Evolutionary conservation across 2,329 filamentous ascomycete genomes (phyloP), one percentile per base, ranked within the genome.

Genomic region (Fusarium sp.): DNA sequence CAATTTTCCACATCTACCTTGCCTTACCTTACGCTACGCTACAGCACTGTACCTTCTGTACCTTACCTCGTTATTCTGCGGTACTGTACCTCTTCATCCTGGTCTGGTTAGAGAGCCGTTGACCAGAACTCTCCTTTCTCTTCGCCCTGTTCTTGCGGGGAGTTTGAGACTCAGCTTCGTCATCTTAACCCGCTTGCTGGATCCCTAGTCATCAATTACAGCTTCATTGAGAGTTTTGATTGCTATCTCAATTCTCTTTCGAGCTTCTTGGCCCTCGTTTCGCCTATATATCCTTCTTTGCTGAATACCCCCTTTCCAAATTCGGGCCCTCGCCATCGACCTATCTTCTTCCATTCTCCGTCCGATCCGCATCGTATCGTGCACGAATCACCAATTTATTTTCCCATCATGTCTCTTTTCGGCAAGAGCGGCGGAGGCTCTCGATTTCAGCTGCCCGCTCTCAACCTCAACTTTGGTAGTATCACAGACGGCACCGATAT

Each of bases 401-500:
- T 48, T 45, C 42, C 57, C 60, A 69, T 55, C 52, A 82, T 82
- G 80, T 75, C 80, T 72, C 73, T 76, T 61, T 60, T 77, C 62
- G 76, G 71, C 60, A 78, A 78, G 68, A 74, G 73, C 65, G 67
- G 74, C 35, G 66, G 68, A 48, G 72, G 72, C 63, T 73, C 77
- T 62, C 83, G 82, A 73, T 90, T 90, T 70, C 86, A 89, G 80
- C 84, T 90, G 63, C 88, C 88, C 12, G 85, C 83, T 49, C 83
- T 90, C 67, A 82, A 90, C 69, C 84, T 90, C 80, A 85, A 88
- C 71, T 89, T 89, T 73, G 83, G 85, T 64, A 88, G 85, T 49
- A 81, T 90, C 76, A 90, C 88, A 45, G 88, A 90, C 42, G 88
- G 88, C 58, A 90, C 88, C 77, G 77, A 88, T 75, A 90, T 90